Base-by-base conservation (phyloP, 495 filamentous ascomycete genomes). In the Pyrenopolyporus hunteri region DNA sequence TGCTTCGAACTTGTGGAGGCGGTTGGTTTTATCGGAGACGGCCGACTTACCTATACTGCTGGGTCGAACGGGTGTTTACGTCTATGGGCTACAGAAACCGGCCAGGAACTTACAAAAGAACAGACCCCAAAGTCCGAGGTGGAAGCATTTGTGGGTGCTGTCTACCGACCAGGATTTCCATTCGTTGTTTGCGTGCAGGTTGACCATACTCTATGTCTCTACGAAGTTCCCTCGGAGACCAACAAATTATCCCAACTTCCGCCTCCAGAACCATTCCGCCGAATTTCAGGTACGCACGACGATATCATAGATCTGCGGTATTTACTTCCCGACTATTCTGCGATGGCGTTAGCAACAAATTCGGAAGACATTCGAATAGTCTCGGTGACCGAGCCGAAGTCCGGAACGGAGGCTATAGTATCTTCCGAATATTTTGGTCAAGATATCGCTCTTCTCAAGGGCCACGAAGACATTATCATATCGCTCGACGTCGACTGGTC, bases 401-500 rank as follows among this genome's bases (percentile, higher is more conserved):
- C 59, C 5, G 58, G 70, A 26, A 63, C 71, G 11, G 59, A 70
- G 19, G 20, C 70, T 26, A 45, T 66, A 13, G 67, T 74, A 6
- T 80, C 77, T 8, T 63, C 67, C 37, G 77, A 80, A 11, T 93
- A 93, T 70, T 97, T 89, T 70, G 93, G 93, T 3, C 89, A 91
- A 28, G 94, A 98, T 70, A 81, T 96, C 36, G 89, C 87, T 3
- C 78, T 91, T 47, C 80, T 98, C 4, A 89, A 88, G 63, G 94
- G 92, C 23, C 94, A 99, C 60, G 86, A 90, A 46, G 94, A 98
- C 59, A 97, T 98, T 35, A 89, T 98, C 49, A 96, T 99, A 74
- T 94, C 91, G 52, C 76, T 99, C 25, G 92, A 96, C 74, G 86
- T 89, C 14, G 94, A 98, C 73, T 96, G 91, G 90, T 97, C 94